Percentiles rank a stretch among this genome's conserved stretches.
These are phyloP conservation scores for Boletus subcaerulescens DNA, from an alignment of 768 basidiomycete species.

Conservation along the genomic window DNA sequence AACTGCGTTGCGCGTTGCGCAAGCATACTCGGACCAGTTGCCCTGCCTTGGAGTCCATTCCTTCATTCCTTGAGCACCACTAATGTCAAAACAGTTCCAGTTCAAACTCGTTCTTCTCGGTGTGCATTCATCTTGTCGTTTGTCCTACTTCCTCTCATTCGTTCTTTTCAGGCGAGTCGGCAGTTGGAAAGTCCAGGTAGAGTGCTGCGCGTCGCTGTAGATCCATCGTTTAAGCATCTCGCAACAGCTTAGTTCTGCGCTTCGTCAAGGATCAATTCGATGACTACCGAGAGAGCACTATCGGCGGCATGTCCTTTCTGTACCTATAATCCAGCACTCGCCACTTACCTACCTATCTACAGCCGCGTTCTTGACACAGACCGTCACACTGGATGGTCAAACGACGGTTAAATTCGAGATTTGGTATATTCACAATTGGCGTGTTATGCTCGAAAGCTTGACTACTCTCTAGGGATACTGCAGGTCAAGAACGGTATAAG, in stretches of 20 bases:
- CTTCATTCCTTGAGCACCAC: slow-evolving; percentile 28
- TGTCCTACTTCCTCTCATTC: slow-evolving; percentile 4
- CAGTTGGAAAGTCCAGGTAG: slow-evolving; percentile 95
- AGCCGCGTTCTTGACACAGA: slow-evolving; percentile 99
- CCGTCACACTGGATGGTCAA: slow-evolving; percentile 84
- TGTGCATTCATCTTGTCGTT: slow-evolving; percentile 27
- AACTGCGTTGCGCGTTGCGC: slow-evolving; percentile 6
- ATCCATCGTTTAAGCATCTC: slow-evolving; percentile 23
- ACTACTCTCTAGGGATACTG: slow-evolving; percentile 71
- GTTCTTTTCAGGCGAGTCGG: slow-evolving; percentile 75
- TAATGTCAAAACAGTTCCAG: slow-evolving; percentile 90
- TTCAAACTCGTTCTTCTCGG: slow-evolving; percentile 97
- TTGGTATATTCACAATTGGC: slow-evolving; percentile 54
- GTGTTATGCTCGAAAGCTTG: not conserved
- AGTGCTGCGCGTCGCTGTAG: slow-evolving; percentile 10
- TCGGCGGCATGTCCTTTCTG: slow-evolving; percentile 59
- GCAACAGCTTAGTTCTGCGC: slow-evolving; percentile 78
- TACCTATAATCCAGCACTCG: not conserved
- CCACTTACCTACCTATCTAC: slow-evolving; percentile 17
- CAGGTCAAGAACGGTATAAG: slow-evolving; percentile 95
- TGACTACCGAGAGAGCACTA: slow-evolving; percentile 93
- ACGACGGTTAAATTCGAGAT: slow-evolving; percentile 98
- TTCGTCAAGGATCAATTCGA: slow-evolving; percentile 98
- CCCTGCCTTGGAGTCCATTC: slow-evolving; percentile 6
- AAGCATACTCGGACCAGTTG: slow-evolving; percentile 1